Conservation (phyloP, 352 stramenopile genomes). For the Phytopythium kandeliae region DNA sequence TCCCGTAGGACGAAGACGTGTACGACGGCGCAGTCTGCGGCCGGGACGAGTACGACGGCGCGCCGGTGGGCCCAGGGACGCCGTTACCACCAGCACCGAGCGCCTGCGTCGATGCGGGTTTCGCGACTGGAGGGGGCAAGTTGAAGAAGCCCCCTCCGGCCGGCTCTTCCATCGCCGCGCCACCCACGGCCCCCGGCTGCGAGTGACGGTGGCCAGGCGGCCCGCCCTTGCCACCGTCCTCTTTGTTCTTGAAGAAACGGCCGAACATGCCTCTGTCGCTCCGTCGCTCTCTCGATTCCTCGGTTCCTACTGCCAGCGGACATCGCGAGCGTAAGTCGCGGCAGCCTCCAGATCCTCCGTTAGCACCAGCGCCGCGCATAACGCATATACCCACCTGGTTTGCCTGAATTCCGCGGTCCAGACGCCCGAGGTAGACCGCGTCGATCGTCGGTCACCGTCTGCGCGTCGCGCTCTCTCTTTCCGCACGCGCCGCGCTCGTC, state of each 20-base stretch:
- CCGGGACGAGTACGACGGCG: background rate
- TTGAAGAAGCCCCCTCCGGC: constrained; percentile 82
- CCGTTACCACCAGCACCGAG: background rate
- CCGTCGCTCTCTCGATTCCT: no score
- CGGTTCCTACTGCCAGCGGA: no score
- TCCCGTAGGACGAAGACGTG: constrained; percentile 12
- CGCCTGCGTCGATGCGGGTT: constrained; percentile 17
- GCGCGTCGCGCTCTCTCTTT: no score
- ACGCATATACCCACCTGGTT: no score
- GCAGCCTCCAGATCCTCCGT: no score
- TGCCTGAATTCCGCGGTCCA: no score
- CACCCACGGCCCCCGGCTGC: constrained; percentile 13
- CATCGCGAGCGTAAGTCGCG: no score
- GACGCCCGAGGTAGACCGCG: no score
- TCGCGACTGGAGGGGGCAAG: constrained; percentile 56
- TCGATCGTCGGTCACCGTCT: no score
- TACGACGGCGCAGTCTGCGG: constrained; percentile 7
- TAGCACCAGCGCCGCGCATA: no score
- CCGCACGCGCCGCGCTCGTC: background rate
- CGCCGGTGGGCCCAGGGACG: constrained; percentile 2
- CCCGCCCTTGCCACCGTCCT: constrained; percentile 49
- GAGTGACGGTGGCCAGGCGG: constrained; percentile 49
- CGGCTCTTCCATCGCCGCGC: constrained; percentile 24
- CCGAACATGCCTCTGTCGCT: constrained; percentile 59
- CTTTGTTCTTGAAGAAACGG: constrained; percentile 83